Percentiles rank a stretch among this genome's conserved stretches.
Conservation (phyloP, 2,329 filamentous ascomycete genomes). For the Fusarium sterilihyphosum region DNA sequence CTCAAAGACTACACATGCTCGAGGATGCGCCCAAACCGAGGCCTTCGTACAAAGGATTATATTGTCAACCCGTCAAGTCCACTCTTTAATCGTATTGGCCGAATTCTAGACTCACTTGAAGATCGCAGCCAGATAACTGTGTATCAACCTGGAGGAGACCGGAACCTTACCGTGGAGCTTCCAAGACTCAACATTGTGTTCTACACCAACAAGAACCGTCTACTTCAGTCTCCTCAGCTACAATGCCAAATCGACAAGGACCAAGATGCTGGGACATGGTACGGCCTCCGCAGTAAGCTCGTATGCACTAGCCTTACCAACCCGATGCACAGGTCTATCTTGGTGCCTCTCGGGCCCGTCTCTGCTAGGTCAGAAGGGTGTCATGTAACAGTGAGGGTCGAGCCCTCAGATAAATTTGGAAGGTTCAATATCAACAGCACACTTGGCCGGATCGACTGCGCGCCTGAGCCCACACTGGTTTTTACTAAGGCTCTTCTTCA, state of each 20-base stretch:
- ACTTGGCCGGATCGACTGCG: conserved; percentile 65
- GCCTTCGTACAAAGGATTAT: neutral
- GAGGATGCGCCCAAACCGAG: neutral
- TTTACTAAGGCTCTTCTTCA: conserved; percentile 68
- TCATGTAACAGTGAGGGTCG: conserved; percentile 44
- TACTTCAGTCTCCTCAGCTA: conserved; percentile 61
- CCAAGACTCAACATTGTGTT: conserved; percentile 64
- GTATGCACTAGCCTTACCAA: conserved; percentile 62
- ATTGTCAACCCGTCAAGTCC: conserved; percentile 38
- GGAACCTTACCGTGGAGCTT: conserved; percentile 58
- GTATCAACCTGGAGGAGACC: conserved; percentile 24
- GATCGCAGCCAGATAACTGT: conserved; percentile 28
- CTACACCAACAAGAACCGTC: conserved; percentile 53
- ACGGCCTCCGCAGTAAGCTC: conserved; percentile 69
- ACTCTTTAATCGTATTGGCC: conserved; percentile 27
- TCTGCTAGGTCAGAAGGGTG: conserved; percentile 18
- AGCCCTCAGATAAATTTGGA: conserved; percentile 52
- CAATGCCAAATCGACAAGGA: conserved; percentile 60
- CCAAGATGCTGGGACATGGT: conserved; percentile 69
- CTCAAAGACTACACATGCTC: conserved; percentile 23
- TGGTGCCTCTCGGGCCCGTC: conserved; percentile 60
- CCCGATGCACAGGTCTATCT: conserved; percentile 57
- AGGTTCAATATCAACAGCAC: conserved; percentile 64
- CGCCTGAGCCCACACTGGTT: conserved; percentile 63
- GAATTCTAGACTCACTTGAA: conserved; percentile 37